Evolutionary conservation across 2,329 filamentous ascomycete species (phyloP).

Genomic region (Microdochium bolleyi): DNA sequence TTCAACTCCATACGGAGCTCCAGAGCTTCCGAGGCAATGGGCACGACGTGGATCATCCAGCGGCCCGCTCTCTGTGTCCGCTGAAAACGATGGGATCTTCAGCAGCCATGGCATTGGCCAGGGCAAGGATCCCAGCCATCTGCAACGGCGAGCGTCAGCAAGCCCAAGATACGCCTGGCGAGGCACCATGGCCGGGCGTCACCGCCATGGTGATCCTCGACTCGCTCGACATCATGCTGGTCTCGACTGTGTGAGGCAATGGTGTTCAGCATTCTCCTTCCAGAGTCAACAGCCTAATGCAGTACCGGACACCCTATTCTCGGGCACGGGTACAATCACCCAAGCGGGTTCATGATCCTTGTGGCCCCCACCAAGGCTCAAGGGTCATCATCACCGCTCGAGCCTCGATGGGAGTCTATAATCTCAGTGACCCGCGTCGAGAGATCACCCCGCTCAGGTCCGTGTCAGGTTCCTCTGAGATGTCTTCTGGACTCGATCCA

Average conservation of each 20-base stretch:
- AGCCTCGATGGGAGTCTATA: not conserved
- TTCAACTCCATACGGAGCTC: too few relatives aligned
- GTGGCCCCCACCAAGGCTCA: not conserved
- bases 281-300: too few relatives aligned
- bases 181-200: too few relatives aligned
- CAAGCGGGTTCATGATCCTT: not conserved
- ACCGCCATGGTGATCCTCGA: too few relatives aligned
- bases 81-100: not conserved
- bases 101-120: not conserved
- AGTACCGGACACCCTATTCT: not conserved
- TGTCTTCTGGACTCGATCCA: not conserved
- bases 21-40: too few relatives aligned
- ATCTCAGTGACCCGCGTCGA: not conserved
- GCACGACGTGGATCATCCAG: not conserved
- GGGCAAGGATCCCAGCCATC: not conserved
- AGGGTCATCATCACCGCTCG: not conserved
- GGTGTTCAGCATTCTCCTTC: too few relatives aligned
- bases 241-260: too few relatives aligned
- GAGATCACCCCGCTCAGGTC: not conserved
- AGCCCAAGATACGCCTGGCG: too few relatives aligned
- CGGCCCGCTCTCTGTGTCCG: not conserved
- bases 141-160: not conserved
- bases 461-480: not conserved
- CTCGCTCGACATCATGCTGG: too few relatives aligned
- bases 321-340: not conserved